Conservation (phyloP, 2,329 filamentous ascomycete species). For the Elsinoe fawcettii region DNA sequence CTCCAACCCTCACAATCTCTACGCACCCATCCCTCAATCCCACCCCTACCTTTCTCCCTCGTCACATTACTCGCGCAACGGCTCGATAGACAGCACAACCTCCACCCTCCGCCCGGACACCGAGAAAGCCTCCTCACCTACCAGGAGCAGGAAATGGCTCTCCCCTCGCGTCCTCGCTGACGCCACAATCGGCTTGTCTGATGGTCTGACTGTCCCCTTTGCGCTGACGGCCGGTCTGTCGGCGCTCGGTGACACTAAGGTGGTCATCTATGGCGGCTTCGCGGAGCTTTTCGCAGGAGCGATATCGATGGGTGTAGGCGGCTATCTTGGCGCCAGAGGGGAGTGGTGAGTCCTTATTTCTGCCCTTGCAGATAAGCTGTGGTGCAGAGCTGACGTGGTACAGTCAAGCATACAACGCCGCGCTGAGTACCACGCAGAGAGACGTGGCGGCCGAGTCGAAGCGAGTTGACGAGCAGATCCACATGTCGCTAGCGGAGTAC, state of each 20-base stretch:
- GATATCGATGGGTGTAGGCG: slow-evolving; percentile 38
- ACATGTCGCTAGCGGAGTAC: slow-evolving; percentile 35
- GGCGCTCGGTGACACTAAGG: slow-evolving; percentile 31
- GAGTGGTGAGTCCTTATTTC: slow-evolving; percentile 34
- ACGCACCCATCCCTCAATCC: neutral
- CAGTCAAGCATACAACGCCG: slow-evolving; percentile 37
- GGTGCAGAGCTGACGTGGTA: neutral
- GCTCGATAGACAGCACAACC: neutral
- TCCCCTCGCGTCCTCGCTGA: slow-evolving; percentile 39
- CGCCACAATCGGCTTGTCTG: slow-evolving; percentile 36
- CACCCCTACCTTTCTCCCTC: neutral
- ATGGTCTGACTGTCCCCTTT: slow-evolving; percentile 39
- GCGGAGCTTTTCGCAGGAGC: slow-evolving; percentile 36
- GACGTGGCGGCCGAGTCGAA: neutral
- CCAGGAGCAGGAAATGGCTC: slow-evolving; percentile 17
- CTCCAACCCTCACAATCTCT: neutral
- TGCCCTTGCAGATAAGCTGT: neutral
- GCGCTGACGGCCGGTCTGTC: slow-evolving; percentile 37
- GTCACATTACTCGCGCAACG: neutral
- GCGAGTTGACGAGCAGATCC: slow-evolving; percentile 34
- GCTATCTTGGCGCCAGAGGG: slow-evolving; percentile 41
- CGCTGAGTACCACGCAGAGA: slow-evolving; percentile 35
- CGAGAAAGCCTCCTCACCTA: neutral
- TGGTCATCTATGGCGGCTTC: slow-evolving; percentile 36
- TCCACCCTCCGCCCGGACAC: neutral